These are phyloP conservation scores for Talaromyces thailandensis DNA, from an alignment of 495 filamentous ascomycete genomes.

Conservation along the genomic window DNA sequence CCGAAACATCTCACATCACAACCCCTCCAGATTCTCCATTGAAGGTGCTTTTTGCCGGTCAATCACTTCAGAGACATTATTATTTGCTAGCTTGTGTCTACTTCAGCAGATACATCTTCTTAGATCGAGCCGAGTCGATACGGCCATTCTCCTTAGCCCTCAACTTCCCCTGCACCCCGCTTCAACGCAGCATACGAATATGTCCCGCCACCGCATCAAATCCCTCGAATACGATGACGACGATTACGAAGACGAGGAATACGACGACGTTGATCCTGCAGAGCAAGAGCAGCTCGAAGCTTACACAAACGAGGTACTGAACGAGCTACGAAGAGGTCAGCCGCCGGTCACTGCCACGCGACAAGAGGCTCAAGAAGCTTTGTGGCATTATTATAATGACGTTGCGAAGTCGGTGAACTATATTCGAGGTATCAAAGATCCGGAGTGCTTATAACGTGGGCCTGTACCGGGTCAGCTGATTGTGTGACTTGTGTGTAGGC, in stretches of 20 bases:
- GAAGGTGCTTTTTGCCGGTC: neutral
- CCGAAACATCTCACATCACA: neutral
- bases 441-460: neutral
- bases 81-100: neutral
- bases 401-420: slow-evolving; percentile 75
- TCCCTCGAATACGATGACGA: slow-evolving; percentile 37
- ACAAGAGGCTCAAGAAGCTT: slow-evolving; percentile 71
- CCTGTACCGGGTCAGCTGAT: slow-evolving; percentile 6
- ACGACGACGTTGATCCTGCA: slow-evolving; percentile 34
- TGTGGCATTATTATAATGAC: slow-evolving; percentile 97
- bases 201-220: slow-evolving; percentile 42
- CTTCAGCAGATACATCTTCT: no score
- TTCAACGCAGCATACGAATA: slow-evolving; percentile 11
- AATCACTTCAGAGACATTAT: neutral
- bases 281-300: slow-evolving; percentile 33
- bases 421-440: slow-evolving; percentile 49
- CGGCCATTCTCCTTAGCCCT: neutral
- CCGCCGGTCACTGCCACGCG: slow-evolving; percentile 32
- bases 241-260: slow-evolving; percentile 27
- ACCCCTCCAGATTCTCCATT: neutral
- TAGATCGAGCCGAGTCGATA: neutral
- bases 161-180: slow-evolving; percentile 5
- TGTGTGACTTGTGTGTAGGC: slow-evolving; percentile 15
- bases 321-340: slow-evolving; percentile 28
- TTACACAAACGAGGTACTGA: slow-evolving; percentile 29